Evolutionary conservation across 1,284 basidiomycete genomes (phyloP).

Genomic region (Cryptococcus sp.): DNA sequence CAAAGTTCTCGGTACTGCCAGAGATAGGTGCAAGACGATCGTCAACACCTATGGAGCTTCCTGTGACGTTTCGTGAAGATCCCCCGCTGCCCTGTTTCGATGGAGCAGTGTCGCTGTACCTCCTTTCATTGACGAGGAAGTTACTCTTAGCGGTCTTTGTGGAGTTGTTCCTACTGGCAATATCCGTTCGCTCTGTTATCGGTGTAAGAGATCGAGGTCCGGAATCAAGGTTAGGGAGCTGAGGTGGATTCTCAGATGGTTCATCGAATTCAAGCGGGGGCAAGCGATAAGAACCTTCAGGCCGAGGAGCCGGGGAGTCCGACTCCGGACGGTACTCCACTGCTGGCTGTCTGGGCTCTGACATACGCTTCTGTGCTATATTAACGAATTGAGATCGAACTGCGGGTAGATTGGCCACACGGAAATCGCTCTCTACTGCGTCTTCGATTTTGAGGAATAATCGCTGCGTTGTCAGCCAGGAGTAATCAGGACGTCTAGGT

Average conservation of each 20-base stretch:
- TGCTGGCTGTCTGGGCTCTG: constrained; percentile 13
- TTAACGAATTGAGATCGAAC: constrained; percentile 61
- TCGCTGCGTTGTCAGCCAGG: constrained; percentile 50
- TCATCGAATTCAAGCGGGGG: constrained; percentile 35
- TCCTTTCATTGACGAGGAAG: constrained; percentile 8
- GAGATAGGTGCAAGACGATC: constrained; percentile 22
- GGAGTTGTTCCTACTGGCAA: constrained; percentile 31
- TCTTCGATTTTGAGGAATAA: constrained; percentile 85
- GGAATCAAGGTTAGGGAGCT: constrained; percentile 20
- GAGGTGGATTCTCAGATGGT: constrained; percentile 1
- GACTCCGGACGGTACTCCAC: constrained; percentile 15
- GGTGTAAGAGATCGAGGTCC: constrained; percentile 48
- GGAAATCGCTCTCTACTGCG: constrained; percentile 71
- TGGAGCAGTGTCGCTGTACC: constrained; percentile 6
- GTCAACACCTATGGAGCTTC: constrained; percentile 3
- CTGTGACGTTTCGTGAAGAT: constrained; percentile 11
- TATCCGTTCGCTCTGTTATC: constrained; percentile 51
- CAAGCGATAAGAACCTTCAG: constrained; percentile 27
- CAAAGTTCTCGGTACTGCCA: constrained; percentile 10
- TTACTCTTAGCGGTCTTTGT: constrained; percentile 11
- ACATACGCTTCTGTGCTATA: constrained; percentile 66
- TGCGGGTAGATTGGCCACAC: constrained; percentile 68
- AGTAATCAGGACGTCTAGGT: not conserved
- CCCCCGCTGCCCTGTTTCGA: constrained; percentile 28
- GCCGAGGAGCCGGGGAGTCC: constrained; percentile 8